A percentile compares a stretch with the other conserved stretches of the same genome.
Conservation (phyloP, 2,329 filamentous ascomycete species). For the Incumbomyces lentus region DNA sequence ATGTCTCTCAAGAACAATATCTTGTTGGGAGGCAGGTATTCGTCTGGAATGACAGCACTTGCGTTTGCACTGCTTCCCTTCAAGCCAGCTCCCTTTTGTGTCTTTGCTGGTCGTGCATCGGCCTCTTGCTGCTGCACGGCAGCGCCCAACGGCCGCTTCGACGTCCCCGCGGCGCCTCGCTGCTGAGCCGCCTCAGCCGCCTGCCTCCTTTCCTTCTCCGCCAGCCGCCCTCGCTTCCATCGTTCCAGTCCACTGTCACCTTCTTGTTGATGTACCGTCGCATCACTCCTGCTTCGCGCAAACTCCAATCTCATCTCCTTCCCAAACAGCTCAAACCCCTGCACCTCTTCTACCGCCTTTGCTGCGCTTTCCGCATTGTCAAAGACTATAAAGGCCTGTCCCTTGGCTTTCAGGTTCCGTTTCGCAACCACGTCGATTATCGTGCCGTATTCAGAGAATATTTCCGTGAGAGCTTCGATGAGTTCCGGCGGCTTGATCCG, state of each 20-base stretch:
- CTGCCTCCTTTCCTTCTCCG: slow-evolving; percentile 80
- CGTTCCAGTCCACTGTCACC: slow-evolving; percentile 70
- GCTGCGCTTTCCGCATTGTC: slow-evolving; percentile 68
- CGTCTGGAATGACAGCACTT: slow-evolving; percentile 77
- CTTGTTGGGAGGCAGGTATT: slow-evolving; percentile 95
- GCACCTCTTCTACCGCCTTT: slow-evolving; percentile 74
- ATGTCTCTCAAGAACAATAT: slow-evolving; percentile 90
- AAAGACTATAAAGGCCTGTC: slow-evolving; percentile 91
- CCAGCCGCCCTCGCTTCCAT: slow-evolving; percentile 73
- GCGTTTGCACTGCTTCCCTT: slow-evolving; percentile 62
- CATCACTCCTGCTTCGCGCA: slow-evolving; percentile 76
- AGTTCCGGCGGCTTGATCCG: slow-evolving; percentile 72
- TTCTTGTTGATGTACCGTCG: slow-evolving; percentile 66
- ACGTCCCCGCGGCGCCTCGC: slow-evolving; percentile 28
- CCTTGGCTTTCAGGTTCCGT: slow-evolving; percentile 81
- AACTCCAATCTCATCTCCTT: slow-evolving; percentile 80
- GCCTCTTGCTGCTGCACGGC: slow-evolving; percentile 36
- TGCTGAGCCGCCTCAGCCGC: slow-evolving; percentile 70
- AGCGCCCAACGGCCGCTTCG: slow-evolving; percentile 48
- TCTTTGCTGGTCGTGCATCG: slow-evolving; percentile 42
- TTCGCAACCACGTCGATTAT: slow-evolving; percentile 80
- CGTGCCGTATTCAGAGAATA: slow-evolving; percentile 83
- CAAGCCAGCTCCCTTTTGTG: slow-evolving; percentile 60
- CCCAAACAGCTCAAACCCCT: slow-evolving; percentile 86
- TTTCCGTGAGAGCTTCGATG: slow-evolving; percentile 58